These are phyloP conservation scores for Stromatinia cepivora DNA, from an alignment of 2,329 filamentous ascomycete genomes.

Conservation along the genomic window DNA sequence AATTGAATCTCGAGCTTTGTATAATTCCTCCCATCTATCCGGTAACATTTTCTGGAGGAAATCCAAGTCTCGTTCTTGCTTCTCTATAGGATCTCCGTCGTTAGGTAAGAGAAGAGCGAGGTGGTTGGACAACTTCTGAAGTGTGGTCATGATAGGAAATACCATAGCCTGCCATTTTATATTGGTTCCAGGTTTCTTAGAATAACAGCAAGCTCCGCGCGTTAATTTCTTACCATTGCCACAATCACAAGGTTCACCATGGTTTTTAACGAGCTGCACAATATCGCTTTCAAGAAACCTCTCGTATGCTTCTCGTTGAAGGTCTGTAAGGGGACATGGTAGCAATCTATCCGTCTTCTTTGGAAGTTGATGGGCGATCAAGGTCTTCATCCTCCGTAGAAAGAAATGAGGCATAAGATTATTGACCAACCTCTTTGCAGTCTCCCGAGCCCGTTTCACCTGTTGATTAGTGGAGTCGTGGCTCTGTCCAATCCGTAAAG, in stretches of 20 bases:
- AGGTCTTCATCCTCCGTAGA: constrained; percentile 84
- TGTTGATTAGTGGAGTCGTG: constrained; percentile 86
- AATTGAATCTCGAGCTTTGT: constrained; percentile 74
- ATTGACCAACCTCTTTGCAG: constrained; percentile 79
- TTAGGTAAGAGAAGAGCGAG: constrained; percentile 81
- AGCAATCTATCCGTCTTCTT: constrained; percentile 94
- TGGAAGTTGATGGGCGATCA: constrained; percentile 89
- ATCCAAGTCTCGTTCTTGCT: constrained; percentile 74
- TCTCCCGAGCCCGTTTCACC: constrained; percentile 76
- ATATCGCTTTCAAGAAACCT: constrained; percentile 74
- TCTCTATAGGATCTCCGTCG: constrained; percentile 63
- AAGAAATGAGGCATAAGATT: constrained; percentile 91
- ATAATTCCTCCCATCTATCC: constrained; percentile 71
- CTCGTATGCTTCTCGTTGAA: constrained; percentile 80
- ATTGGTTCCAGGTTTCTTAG: constrained; percentile 49
- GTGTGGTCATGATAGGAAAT: constrained; percentile 77
- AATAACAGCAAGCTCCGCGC: constrained; percentile 79
- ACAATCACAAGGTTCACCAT: constrained; percentile 69
- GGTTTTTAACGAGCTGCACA: constrained; percentile 66
- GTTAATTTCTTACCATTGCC: constrained; percentile 59
- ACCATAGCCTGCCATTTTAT: constrained; percentile 63
- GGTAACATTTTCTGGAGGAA: constrained; percentile 75
- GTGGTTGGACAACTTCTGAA: constrained; percentile 91
- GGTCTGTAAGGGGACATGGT: constrained; percentile 85
- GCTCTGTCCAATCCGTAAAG: constrained; percentile 76